Conservation (phyloP, 2,329 filamentous ascomycete genomes). For the Fusarium sp. region DNA sequence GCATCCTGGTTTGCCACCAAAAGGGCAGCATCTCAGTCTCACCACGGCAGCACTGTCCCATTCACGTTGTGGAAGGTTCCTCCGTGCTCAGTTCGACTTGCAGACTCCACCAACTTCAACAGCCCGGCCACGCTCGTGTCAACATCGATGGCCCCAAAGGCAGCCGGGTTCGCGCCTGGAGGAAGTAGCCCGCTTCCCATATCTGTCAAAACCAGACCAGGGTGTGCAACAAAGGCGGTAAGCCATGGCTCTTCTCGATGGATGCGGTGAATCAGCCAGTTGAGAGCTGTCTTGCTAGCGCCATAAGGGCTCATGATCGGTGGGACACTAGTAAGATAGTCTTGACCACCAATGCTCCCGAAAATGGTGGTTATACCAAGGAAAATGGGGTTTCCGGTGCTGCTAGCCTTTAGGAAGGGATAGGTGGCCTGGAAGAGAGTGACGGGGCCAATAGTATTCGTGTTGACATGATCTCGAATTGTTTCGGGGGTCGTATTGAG, state of each 20-base stretch:
- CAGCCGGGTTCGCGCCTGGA: neutral
- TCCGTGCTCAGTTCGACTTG: neutral
- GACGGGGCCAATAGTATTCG: neutral
- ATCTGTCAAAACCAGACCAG: neutral
- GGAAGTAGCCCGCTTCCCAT: neutral
- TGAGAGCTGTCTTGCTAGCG: neutral
- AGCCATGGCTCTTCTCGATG: neutral
- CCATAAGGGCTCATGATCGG: neutral
- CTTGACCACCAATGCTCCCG: neutral
- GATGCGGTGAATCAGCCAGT: neutral
- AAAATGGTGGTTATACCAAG: neutral
- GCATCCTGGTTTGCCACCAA: neutral
- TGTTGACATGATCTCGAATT: neutral
- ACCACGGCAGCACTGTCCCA: neutral
- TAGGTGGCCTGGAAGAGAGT: neutral
- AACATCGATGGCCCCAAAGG: neutral
- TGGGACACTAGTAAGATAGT: neutral
- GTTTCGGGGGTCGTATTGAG: neutral
- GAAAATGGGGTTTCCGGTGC: neutral
- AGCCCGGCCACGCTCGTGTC: neutral
- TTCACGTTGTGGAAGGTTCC: neutral
- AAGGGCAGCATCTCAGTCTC: neutral
- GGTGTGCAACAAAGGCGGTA: neutral
- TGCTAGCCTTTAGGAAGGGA: neutral
- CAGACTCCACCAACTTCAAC: neutral